phyloP scores from a whole-genome alignment of 1,284 basidiomycete species.

The Wallemia hederae region DNA sequence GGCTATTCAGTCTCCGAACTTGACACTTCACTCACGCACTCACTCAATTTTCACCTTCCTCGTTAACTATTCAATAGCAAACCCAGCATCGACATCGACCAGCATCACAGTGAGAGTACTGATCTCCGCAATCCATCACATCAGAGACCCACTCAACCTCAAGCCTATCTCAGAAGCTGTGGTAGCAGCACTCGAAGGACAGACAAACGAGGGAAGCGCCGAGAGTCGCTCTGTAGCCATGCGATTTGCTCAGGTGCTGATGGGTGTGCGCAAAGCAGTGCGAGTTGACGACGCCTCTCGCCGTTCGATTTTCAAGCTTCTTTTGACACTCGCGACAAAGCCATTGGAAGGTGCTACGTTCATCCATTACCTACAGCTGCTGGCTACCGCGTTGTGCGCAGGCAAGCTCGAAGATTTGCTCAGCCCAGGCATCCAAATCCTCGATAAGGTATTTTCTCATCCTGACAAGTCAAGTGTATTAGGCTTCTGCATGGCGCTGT shows the following conservation, averaged over 20 bases:
- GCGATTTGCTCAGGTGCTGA: conserved; percentile 3
- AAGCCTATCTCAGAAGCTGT: conserved; percentile 24
- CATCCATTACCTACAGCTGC: conserved; percentile 9
- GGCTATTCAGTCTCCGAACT: conserved; percentile 28
- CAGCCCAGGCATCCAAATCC: conserved; percentile 15
- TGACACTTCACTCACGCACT: conserved; percentile 46
- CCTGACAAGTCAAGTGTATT: conserved; percentile 6
- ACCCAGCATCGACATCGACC: conserved; percentile 13
- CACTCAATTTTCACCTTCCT: conserved; percentile 30
- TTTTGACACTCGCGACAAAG: not conserved
- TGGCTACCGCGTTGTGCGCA: conserved; percentile 13
- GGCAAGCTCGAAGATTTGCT: conserved; percentile 18
- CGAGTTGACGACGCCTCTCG: conserved; percentile 2
- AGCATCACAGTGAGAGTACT: conserved; percentile 21
- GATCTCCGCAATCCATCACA: conserved; percentile 53
- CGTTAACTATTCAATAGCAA: conserved; percentile 9
- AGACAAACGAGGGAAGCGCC: not conserved
- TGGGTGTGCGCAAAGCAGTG: conserved; percentile 6
- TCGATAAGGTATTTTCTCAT: conserved; percentile 14
- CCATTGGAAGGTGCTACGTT: conserved; percentile 7
- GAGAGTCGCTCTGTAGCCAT: not conserved
- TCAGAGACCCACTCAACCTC: conserved; percentile 34
- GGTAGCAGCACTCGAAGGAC: not conserved
- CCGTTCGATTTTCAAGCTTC: conserved; percentile 1
- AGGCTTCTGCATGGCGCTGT: conserved; percentile 14